phyloP scores from a whole-genome alignment of 768 basidiomycete genomes.

The Boletus sp. region DNA sequence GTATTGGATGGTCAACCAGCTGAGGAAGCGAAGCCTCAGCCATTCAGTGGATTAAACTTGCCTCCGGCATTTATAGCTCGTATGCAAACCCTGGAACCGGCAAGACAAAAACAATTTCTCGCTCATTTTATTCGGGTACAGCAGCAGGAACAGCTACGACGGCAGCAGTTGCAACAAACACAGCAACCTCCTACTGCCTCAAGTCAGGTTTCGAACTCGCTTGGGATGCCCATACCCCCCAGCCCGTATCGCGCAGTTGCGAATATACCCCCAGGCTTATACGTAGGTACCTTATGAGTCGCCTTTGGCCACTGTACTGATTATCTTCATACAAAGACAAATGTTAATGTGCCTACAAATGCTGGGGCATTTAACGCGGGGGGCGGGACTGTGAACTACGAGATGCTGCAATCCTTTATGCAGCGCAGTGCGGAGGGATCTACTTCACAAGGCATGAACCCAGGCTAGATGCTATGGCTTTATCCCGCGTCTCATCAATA shows the following conservation, averaged over 20 bases:
- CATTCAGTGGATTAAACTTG: neutral
- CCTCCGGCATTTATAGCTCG: constrained; percentile 16
- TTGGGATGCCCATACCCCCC: constrained; percentile 10
- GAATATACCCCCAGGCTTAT: constrained; percentile 16
- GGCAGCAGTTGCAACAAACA: constrained; percentile 25
- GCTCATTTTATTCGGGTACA: constrained; percentile 12
- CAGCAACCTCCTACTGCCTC: constrained; percentile 15
- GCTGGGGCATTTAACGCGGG: constrained; percentile 25
- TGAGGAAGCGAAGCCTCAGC: constrained; percentile 8
- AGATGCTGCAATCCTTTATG: constrained; percentile 49
- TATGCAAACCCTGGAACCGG: constrained; percentile 25
- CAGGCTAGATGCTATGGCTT: constrained; percentile 10
- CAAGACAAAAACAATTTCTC: constrained; percentile 22
- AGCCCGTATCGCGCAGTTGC: constrained; percentile 6
- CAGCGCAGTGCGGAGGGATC: constrained; percentile 37
- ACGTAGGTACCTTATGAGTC: constrained; percentile 10
- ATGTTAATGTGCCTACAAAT: constrained; percentile 3
- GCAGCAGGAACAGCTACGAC: constrained; percentile 23
- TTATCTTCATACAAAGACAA: constrained; percentile 10
- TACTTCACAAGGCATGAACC: constrained; percentile 18
- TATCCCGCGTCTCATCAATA: neutral
- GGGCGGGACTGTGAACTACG: constrained; percentile 32
- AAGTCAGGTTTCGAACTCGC: constrained; percentile 15
- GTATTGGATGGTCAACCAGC: constrained; percentile 1
- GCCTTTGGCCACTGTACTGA: neutral